Evolutionary conservation across 352 stramenopile species (phyloP).

Genomic region (Globisporangium middletonii): DNA sequence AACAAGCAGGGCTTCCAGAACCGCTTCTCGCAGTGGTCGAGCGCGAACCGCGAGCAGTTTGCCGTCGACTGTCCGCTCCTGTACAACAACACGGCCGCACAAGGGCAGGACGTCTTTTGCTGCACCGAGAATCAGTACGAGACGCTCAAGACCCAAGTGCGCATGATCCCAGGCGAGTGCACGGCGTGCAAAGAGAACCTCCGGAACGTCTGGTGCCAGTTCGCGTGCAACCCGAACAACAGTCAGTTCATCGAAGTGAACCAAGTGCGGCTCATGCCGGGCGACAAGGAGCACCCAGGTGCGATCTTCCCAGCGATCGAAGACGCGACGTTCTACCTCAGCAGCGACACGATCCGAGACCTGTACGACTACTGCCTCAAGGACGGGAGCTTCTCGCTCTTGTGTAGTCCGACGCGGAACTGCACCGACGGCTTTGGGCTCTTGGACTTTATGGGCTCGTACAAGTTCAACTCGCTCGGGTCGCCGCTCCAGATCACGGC

Average conservation of each 20-base stretch:
- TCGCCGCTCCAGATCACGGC: constrained; percentile 70
- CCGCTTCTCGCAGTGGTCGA: constrained; percentile 66
- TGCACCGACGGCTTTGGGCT: constrained; percentile 55
- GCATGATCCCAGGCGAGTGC: constrained; percentile 52
- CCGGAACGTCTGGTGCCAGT: constrained; percentile 77
- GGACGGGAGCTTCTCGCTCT: constrained; percentile 38
- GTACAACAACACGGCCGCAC: constrained; percentile 54
- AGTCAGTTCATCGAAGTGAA: constrained; percentile 67
- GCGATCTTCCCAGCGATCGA: constrained; percentile 64
- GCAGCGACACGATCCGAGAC: constrained; percentile 57
- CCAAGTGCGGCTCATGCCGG: constrained; percentile 54
- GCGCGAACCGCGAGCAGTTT: constrained; percentile 54
- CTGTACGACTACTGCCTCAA: constrained; percentile 67
- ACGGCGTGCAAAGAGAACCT: constrained; percentile 69
- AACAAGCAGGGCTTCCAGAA: constrained; percentile 52
- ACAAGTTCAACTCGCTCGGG: constrained; percentile 60
- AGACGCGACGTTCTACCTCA: constrained; percentile 62
- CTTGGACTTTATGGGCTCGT: constrained; percentile 50
- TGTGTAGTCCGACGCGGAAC: constrained; percentile 42
- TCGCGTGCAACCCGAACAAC: constrained; percentile 75
- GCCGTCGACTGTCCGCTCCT: constrained; percentile 60
- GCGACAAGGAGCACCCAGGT: constrained; percentile 35
- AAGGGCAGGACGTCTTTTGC: constrained; percentile 53
- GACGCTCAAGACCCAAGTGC: constrained; percentile 48
- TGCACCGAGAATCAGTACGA: constrained; percentile 78